Conservation (phyloP, 1,284 basidiomycete genomes). For the Wallemia ichthyophaga region DNA sequence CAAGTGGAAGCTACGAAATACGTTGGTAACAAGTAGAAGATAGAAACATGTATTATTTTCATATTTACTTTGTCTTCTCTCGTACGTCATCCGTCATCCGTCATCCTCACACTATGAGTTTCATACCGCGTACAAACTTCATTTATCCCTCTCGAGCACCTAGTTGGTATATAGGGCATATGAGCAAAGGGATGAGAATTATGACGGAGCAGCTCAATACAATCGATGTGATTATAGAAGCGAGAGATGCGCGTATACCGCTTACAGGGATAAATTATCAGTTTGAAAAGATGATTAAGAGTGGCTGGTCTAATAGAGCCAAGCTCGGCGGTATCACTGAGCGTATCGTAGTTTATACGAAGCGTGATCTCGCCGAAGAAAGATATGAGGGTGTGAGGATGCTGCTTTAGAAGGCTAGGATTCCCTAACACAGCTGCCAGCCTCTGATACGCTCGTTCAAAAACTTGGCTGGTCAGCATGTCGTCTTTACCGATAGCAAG, state of each 20-base stretch:
- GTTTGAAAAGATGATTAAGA: conserved; percentile 30
- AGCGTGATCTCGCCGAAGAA: conserved; percentile 61
- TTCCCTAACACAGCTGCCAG: conserved; percentile 8
- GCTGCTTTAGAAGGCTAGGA: not conserved
- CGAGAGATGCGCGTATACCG: conserved; percentile 70
- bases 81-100: not conserved
- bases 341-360: conserved; percentile 71
- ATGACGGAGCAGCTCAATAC: conserved; percentile 43
- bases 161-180: conserved; percentile 93
- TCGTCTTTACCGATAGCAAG: conserved; percentile 23
- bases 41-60: not conserved
- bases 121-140: conserved; percentile 16
- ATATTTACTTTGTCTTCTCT: not conserved
- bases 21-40: not conserved
- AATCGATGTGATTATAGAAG: conserved; percentile 76
- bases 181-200: conserved; percentile 56
- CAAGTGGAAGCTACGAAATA: not conserved
- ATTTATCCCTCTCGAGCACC: conserved; percentile 24
- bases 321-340: conserved; percentile 26
- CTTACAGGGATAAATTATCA: conserved; percentile 74
- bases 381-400: conserved; percentile 46
- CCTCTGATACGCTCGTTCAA: conserved; percentile 19
- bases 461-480: conserved; percentile 17
- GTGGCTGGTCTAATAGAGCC: conserved; percentile 10
- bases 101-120: conserved; percentile 10